phyloP scores from a whole-genome alignment of 2,329 filamentous ascomycete genomes.

The Cercospora zeina region DNA sequence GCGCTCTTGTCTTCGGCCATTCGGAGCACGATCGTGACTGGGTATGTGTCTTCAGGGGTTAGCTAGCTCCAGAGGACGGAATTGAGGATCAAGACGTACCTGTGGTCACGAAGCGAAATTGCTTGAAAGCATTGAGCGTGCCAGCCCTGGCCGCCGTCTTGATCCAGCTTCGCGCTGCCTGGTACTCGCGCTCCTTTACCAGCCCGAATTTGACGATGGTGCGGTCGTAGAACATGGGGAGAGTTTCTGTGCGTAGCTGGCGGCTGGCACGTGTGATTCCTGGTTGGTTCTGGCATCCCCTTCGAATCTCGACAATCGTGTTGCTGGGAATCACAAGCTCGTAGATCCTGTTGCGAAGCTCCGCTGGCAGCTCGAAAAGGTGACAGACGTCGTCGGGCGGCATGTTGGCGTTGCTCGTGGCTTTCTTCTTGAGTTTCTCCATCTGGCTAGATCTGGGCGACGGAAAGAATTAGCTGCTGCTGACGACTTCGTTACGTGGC shows the following conservation, averaged over 20 bases:
- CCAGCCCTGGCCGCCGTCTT: background rate
- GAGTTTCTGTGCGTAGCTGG: background rate
- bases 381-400: background rate
- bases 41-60: background rate
- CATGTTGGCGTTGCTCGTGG: background rate
- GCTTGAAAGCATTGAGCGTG: background rate
- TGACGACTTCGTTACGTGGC: background rate
- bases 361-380: background rate
- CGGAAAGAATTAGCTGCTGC: background rate
- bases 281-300: background rate
- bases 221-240: background rate
- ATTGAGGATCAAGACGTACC: background rate
- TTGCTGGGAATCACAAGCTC: background rate
- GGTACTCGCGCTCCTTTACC: background rate
- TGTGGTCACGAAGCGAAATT: background rate
- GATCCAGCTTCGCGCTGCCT: background rate
- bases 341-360: background rate
- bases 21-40: background rate
- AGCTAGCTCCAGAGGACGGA: background rate
- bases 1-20: background rate
- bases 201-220: background rate
- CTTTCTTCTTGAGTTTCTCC: background rate
- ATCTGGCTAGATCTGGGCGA: background rate
- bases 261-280: background rate
- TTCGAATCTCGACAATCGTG: background rate